Conservation (phyloP, 805 yeast genomes). For the Wickerhamomyces pijperi region DNA sequence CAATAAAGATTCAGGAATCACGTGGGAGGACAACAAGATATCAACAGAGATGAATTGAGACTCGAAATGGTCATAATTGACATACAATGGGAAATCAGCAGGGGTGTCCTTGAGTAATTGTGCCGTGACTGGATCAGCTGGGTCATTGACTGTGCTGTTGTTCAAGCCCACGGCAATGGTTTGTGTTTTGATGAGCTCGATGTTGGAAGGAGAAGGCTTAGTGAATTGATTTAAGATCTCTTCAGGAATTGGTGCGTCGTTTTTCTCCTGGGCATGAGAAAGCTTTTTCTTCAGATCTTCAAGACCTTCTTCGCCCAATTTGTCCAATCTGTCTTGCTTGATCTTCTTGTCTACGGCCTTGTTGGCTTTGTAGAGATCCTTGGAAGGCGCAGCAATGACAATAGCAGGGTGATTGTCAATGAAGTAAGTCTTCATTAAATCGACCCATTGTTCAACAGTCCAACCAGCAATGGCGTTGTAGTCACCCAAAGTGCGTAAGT, state of each 20-base stretch:
- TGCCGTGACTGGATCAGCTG: constrained; percentile 18
- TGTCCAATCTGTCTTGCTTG: constrained; percentile 34
- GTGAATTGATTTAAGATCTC: constrained; percentile 49
- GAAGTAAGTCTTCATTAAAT: constrained; percentile 38
- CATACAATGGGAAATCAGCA: constrained; percentile 45
- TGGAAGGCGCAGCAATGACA: constrained; percentile 65
- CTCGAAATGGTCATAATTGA: constrained; percentile 70
- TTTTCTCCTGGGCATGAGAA: constrained; percentile 50
- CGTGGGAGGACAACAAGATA: constrained; percentile 45
- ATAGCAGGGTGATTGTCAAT: constrained; percentile 53
- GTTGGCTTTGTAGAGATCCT: constrained; percentile 37
- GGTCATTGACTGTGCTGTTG: constrained; percentile 22
- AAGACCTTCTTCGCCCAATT: constrained; percentile 53
- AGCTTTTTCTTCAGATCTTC: constrained; percentile 37
- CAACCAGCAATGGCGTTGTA: constrained; percentile 43
- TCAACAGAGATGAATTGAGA: constrained; percentile 71
- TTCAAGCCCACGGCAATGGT: constrained; percentile 52
- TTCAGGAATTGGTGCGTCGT: constrained; percentile 71
- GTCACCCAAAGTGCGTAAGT: constrained; percentile 46
- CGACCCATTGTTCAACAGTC: constrained; percentile 60
- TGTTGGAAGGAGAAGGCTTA: constrained; percentile 64
- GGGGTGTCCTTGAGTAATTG: constrained; percentile 25
- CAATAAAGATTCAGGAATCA: constrained; percentile 38
- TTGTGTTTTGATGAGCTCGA: constrained; percentile 58
- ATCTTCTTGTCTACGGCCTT: constrained; percentile 41